Evolutionary conservation across 805 yeast species (phyloP), one percentile per base, ranked within the genome.

Genomic region (Ogataea angusta): DNA sequence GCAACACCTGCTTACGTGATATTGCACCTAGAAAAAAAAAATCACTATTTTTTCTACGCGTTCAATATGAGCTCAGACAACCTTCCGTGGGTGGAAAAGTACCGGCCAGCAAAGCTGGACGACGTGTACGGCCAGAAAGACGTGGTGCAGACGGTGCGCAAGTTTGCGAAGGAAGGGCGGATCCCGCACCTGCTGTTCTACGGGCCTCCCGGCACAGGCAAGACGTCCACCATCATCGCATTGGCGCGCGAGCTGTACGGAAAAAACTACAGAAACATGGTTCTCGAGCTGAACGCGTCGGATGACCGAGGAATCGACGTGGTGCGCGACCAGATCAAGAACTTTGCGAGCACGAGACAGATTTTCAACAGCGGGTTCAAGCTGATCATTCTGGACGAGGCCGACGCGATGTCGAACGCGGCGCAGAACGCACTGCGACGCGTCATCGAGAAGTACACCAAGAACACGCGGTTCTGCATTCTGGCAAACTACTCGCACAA

Each of bases 291-390:
- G 62, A 93, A 93, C 64, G 99, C 99, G 4, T 83, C 95, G 4
- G 99, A 93, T 63, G 99, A 93, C 62, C 78, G 99, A 66, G 99
- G 99, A 50, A 93, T 93, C 51, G 95, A 88, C 53, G 97, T 93
- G 32, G 98, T 93, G n/a, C 76, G 99, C 49, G 93, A 93, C 56
- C 96, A 89, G 64, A 89, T 93, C 69, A 93, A 93, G 71, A 89
- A 84, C 53, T 93, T 93, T 68, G 99, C 99, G 9, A 80, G 91
- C 22, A 93, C 99, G 1, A 80, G 88, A 72, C 99, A 93, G 62
- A 91, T 93, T 39, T 93, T 91, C 64, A 72, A 80, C 45, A 72
- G 75, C 40, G 95, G 93, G 10, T 89, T 89, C 72, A 91, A 91
- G 58, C 68, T 91, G 53, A 83, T 91, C 44, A 86, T 91, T n/a